These are phyloP conservation scores for Phytomonas francai DNA, from an alignment of 208 protist species.

Conservation along the genomic window DNA sequence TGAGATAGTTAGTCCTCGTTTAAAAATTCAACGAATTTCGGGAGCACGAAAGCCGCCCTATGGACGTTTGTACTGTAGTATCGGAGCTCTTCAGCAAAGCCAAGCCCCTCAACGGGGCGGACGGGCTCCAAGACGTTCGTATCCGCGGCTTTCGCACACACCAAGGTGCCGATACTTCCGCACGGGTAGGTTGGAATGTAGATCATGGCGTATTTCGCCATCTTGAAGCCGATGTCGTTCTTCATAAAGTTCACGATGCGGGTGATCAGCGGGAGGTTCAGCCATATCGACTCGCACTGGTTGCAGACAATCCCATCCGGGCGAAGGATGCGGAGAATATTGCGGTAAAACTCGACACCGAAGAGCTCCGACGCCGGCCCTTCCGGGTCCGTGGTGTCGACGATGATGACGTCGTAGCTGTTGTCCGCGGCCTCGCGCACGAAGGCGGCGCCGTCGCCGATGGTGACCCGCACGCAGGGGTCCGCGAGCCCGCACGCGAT, in stretches of 20 bases:
- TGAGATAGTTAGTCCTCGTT: slow-evolving; percentile 34
- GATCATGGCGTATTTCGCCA: slow-evolving; percentile 89
- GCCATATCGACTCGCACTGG: slow-evolving; percentile 88
- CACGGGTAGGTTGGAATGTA: slow-evolving; percentile 93
- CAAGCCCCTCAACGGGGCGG: slow-evolving; percentile 54
- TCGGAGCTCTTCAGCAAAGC: slow-evolving; percentile 65
- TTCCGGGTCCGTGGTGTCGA: slow-evolving; percentile 92
- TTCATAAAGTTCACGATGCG: slow-evolving; percentile 74
- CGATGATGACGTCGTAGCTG: slow-evolving; percentile 92
- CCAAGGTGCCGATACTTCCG: slow-evolving; percentile 83
- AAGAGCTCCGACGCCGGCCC: slow-evolving; percentile 87
- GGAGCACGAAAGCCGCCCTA: slow-evolving; percentile 73
- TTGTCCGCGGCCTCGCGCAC: slow-evolving; percentile 67
- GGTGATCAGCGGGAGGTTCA: slow-evolving; percentile 90
- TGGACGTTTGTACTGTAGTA: slow-evolving; percentile 86
- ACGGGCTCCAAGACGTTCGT: slow-evolving; percentile 47
- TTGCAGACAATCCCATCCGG: slow-evolving; percentile 84
- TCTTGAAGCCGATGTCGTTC: slow-evolving; percentile 69
- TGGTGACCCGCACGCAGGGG: slow-evolving; percentile 53
- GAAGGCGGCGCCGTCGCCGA: slow-evolving; percentile 86
- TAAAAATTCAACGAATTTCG: slow-evolving; percentile 62
- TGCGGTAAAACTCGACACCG: slow-evolving; percentile 77
- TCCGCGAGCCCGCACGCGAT: slow-evolving; percentile 67
- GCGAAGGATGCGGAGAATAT: slow-evolving; percentile 71
- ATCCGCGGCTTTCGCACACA: slow-evolving; percentile 68